Evolutionary conservation across 192 early-diverging fungal species (phyloP).

Genomic region (Geosiphon pyriformis): DNA sequence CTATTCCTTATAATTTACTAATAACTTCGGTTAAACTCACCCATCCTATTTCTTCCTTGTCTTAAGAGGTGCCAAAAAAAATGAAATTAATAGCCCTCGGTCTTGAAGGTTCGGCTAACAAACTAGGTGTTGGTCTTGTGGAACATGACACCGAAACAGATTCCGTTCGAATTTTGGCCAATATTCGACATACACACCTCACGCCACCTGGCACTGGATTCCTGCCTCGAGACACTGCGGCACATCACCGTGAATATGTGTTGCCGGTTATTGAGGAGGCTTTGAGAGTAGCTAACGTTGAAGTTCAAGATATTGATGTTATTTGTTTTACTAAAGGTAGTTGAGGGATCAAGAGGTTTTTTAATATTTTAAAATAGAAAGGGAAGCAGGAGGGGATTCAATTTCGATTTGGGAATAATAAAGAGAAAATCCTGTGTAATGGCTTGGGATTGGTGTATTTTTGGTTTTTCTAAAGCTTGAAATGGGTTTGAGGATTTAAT

Average conservation of each 20-base stretch:
- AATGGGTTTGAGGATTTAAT: not conserved
- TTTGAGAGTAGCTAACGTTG: conserved; percentile 66
- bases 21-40: too few species aligned
- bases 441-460: too few species aligned
- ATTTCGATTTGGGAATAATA: not conserved
- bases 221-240: conserved; percentile 88
- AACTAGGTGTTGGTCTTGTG: conserved; percentile 94
- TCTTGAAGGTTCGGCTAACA: conserved; percentile 92
- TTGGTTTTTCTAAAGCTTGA: too few species aligned
- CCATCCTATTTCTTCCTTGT: too few species aligned
- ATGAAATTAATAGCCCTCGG: conserved; percentile 62
- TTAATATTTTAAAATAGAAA: too few species aligned
- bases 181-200: conserved; percentile 89
- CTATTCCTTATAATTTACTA: too few species aligned
- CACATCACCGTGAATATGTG: conserved; percentile 80
- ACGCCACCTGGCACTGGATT: conserved; percentile 97
- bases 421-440: too few species aligned
- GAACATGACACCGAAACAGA: conserved; percentile 57
- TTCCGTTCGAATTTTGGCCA: conserved; percentile 74
- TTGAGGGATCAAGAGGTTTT: not conserved
- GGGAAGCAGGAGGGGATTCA: conserved; percentile 2
- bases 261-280: conserved; percentile 72
- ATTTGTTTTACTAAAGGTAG: conserved; percentile 93
- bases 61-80: too few species aligned
- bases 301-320: conserved; percentile 73